Conservation (phyloP, 306 rosid species). For the Cicer pinnatifidum region DNA sequence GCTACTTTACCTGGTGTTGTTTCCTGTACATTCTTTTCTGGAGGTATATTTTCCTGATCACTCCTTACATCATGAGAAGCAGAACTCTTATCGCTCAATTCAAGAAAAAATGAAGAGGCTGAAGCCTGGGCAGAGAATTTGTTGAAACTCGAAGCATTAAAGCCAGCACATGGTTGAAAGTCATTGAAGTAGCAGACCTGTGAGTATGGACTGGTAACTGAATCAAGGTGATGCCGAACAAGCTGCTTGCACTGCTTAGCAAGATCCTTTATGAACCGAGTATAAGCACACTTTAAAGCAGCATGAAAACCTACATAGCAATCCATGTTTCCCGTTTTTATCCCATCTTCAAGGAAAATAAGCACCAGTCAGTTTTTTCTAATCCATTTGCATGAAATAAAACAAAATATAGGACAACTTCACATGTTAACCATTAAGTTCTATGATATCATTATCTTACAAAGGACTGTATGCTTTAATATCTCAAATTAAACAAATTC, state of each 20-base stretch:
- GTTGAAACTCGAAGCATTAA: slow-evolving; percentile 55
- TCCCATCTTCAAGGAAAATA: slow-evolving; percentile 66
- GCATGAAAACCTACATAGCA: slow-evolving; percentile 94
- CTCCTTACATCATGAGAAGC: slow-evolving; percentile 51
- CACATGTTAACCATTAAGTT: slow-evolving; percentile 7
- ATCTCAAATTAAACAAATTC: slow-evolving; percentile 17
- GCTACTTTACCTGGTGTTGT: slow-evolving; percentile 79
- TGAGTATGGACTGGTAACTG: slow-evolving; percentile 95
- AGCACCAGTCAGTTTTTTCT: slow-evolving; percentile 37
- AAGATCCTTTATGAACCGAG: slow-evolving; percentile 74
- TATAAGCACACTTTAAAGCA: slow-evolving; percentile 79
- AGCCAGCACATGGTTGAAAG: slow-evolving; percentile 56
- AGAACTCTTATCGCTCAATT: slow-evolving; percentile 67
- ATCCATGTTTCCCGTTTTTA: slow-evolving; percentile 74
- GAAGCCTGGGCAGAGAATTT: slow-evolving; percentile 55
- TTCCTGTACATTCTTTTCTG: slow-evolving; percentile 66
- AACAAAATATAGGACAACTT: slow-evolving; percentile 19
- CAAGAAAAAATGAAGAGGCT: slow-evolving; percentile 62
- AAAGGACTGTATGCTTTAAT: slow-evolving; percentile 26
- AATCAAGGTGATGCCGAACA: slow-evolving; percentile 88
- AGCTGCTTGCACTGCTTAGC: slow-evolving; percentile 87
- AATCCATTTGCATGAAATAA: slow-evolving; percentile 31
- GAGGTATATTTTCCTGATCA: slow-evolving; percentile 88
- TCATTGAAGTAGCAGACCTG: slow-evolving; percentile 80
- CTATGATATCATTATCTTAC: neutral